Evolutionary conservation across 2,329 filamentous ascomycete genomes (phyloP).

Genomic region (Epicoccum sorghinum): DNA sequence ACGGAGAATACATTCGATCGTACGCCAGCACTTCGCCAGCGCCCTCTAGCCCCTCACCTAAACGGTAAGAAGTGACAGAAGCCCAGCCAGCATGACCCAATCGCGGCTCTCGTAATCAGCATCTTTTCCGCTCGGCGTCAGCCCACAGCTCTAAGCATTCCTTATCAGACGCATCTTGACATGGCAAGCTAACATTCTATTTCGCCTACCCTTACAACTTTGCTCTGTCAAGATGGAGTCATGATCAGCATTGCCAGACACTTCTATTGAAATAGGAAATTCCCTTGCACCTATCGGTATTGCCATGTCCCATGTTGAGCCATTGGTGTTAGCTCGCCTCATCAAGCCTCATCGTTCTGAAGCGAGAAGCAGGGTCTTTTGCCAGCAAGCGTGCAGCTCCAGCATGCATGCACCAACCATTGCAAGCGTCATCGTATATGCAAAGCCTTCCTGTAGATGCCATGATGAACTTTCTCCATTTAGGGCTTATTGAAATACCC

Average conservation of each 20-base stretch:
- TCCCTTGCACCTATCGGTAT: not conserved
- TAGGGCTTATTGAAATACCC: not conserved
- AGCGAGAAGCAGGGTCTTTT: conserved; percentile 4
- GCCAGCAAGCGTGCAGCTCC: conserved; percentile 1
- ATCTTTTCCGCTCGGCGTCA: conserved; percentile 7
- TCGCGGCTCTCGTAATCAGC: conserved; percentile 6
- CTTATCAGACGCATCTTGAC: conserved; percentile 6
- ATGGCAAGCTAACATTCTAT: not conserved
- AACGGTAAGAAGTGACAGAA: conserved; percentile 14
- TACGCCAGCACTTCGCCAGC: not conserved
- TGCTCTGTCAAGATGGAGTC: not conserved
- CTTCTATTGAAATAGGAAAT: no score
- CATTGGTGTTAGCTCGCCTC: not conserved
- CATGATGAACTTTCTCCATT: not conserved
- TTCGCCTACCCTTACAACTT: not conserved
- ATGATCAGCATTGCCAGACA: not conserved
- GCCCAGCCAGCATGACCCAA: conserved; percentile 8
- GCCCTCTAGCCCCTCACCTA: not conserved
- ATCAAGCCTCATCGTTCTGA: conserved; percentile 2
- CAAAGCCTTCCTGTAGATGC: conserved; percentile 6
- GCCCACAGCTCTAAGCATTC: conserved; percentile 7
- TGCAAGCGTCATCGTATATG: conserved; percentile 18
- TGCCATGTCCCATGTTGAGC: not conserved
- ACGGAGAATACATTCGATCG: conserved; percentile 22
- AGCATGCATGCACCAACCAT: conserved; percentile 4